A percentile compares a stretch with the other conserved stretches of the same genome.
Evolutionary conservation across 106 monocot genomes (phyloP).

Genomic region (Allium sativum): DNA sequence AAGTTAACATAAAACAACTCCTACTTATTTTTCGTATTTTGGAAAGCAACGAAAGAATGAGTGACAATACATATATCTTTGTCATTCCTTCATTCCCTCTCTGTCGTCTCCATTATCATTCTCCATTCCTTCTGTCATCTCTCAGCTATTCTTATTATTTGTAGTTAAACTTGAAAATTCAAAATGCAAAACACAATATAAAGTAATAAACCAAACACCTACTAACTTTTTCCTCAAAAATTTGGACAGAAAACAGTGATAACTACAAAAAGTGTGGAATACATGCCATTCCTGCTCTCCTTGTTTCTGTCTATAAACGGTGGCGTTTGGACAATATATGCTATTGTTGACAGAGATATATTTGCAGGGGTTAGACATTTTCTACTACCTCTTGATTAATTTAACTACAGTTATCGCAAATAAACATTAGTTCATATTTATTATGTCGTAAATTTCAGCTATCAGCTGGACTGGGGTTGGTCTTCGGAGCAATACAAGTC

Average conservation of each 20-base stretch:
- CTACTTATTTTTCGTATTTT: no score
- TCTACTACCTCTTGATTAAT: neutral
- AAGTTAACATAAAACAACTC: no score
- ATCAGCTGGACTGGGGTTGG: conserved; percentile 33
- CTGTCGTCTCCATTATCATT: no score
- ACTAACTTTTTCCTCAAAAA: no score
- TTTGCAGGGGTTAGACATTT: conserved; percentile 26
- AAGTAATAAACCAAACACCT: no score
- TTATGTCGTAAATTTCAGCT: conserved; percentile 16
- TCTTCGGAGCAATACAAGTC: conserved; percentile 28
- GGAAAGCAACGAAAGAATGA: no score
- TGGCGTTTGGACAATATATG: conserved; percentile 30
- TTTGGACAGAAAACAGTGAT: conserved; percentile 22
- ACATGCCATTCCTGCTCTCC: conserved; percentile 43
- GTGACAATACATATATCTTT: no score
- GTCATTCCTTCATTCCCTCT: no score
- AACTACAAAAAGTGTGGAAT: conserved; percentile 32
- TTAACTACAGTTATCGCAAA: conserved; percentile 20
- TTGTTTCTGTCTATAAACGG: conserved; percentile 40
- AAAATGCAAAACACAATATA: no score
- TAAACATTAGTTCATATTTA: conserved; percentile 29
- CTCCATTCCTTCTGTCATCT: no score
- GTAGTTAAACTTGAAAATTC: no score
- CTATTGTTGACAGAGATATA: conserved; percentile 25
- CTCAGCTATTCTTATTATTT: no score